These are phyloP conservation scores for Saksenaea oblongispora DNA, from an alignment of 371 early-diverging fungal genomes.

Conservation along the genomic window DNA sequence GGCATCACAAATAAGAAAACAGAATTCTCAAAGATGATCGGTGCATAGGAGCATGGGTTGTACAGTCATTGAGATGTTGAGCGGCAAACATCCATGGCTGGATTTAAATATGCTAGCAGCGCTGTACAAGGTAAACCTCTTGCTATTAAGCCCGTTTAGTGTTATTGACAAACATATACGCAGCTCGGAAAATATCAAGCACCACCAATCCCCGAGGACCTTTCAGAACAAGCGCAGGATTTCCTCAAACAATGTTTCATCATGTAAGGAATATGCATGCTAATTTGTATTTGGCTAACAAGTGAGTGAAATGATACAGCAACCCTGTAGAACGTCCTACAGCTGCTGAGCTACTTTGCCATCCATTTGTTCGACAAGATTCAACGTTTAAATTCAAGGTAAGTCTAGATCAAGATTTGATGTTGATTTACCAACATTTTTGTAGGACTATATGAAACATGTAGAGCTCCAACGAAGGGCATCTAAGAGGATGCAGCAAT, in stretches of 20 bases:
- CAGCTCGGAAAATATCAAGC: constrained; percentile 78
- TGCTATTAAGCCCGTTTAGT: not conserved
- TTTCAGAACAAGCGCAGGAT: constrained; percentile 68
- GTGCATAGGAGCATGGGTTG: constrained; percentile 74
- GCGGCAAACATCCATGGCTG: constrained; percentile 90
- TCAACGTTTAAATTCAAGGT: constrained; percentile 61
- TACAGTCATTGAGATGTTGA: constrained; percentile 96
- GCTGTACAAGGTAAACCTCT: constrained; percentile 63
- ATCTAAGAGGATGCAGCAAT: constrained; percentile 14
- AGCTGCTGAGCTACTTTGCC: constrained; percentile 61
- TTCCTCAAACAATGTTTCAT: constrained; percentile 80
- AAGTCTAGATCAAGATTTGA: constrained; percentile 6
- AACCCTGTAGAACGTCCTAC: constrained; percentile 70
- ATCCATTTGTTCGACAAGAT: constrained; percentile 58
- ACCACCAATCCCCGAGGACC: constrained; percentile 78
- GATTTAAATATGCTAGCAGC: constrained; percentile 86
- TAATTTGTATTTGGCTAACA: not conserved
- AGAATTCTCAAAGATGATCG: not conserved
- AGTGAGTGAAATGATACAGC: constrained; percentile 14
- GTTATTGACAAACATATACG: not conserved
- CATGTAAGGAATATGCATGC: constrained; percentile 44
- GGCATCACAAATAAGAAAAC: not conserved
- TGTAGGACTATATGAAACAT: constrained; percentile 31
- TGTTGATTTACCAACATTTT: not conserved
- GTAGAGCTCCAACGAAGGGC: constrained; percentile 26